Base-by-base conservation (phyloP, 1,139 yeast genomes). In the Groenewaldozyma auringiensis region DNA sequence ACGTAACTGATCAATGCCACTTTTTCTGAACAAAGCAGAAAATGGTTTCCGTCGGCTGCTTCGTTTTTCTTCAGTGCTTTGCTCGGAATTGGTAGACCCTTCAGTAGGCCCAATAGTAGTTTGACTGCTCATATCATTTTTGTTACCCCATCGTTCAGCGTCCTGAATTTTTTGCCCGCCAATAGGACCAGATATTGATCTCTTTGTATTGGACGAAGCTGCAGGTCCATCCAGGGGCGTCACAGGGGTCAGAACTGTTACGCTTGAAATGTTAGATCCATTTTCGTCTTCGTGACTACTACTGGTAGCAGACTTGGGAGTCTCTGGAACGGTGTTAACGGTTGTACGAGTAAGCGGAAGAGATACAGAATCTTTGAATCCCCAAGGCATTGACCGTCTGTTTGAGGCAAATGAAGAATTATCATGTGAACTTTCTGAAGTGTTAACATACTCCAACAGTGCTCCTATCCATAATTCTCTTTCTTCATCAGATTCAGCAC, bases 401-500 rank as follows among this genome's bases (percentile, higher is more conserved):
- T 9, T 33, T 6, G 4, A 6, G 36, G 11, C 8, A 9, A 8
- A n/a, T 14, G 36, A 14, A 9, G 36, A 33, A 17, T 33, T 33
- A 17, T 20, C 25, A 13, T 18, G 21, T 6, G 21, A 9, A 20
- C 25, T 18, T 11, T 35, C 38, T 11, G 38, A 18, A 4, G n/a
- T 11, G 14, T 53, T 52, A 2, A 64, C 62, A 44, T 70, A 69
- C 49, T 76, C 81, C 37, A 80, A 70, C 52, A 83, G 65, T 1
- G 77, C 72, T 18, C 76, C 71, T 22, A 83, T 76, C 96, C 96
- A 85, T 3, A 72, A 72, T 54, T 85, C 94, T 45, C 95, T 75
- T 56, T 87, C 95, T 31, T 70, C 72, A 45, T 83, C 86, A 1
- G 83, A 78, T 61, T 88, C 96, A 2, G 95, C 87, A 64, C 95